phyloP scores from a whole-genome alignment of 305 asterid genomes.

The Fraxinus floribunda region DNA sequence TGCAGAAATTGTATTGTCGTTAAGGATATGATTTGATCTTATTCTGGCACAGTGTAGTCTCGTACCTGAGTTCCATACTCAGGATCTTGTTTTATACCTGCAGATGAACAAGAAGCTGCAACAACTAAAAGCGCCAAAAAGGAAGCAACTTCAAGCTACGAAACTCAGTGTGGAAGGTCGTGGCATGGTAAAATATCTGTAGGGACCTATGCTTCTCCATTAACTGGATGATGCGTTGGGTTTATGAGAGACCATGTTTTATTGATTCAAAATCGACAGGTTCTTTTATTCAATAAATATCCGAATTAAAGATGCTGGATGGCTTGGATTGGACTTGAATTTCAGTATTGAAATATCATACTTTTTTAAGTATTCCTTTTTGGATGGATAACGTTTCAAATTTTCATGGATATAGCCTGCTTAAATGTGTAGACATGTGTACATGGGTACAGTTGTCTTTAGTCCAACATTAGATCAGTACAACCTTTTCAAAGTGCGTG shows the following conservation, averaged over 20 bases:
- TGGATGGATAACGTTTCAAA: background rate
- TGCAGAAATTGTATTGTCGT: background rate
- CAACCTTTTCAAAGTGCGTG: background rate
- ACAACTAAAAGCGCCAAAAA: constrained; percentile 81
- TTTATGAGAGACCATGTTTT: background rate
- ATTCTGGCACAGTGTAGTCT: background rate
- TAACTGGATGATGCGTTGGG: background rate
- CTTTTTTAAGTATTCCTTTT: background rate
- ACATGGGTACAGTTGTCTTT: background rate
- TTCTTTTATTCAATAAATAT: background rate
- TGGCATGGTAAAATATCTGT: constrained; percentile 90
- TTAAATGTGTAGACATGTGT: background rate
- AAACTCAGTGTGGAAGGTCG: constrained; percentile 98
- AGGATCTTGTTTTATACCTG: constrained; percentile 3
- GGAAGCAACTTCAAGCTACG: constrained; percentile 87
- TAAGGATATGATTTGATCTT: background rate
- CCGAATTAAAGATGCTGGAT: background rate
- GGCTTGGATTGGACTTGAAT: background rate
- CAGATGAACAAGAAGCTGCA: constrained; percentile 98
- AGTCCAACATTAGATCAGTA: background rate
- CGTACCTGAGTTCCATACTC: constrained; percentile 1
- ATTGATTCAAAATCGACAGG: background rate
- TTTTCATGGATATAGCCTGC: background rate
- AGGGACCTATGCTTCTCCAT: background rate
- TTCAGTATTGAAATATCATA: background rate